These are phyloP conservation scores for Venturia nashicola DNA, from an alignment of 2,329 filamentous ascomycete genomes.

Conservation along the genomic window DNA sequence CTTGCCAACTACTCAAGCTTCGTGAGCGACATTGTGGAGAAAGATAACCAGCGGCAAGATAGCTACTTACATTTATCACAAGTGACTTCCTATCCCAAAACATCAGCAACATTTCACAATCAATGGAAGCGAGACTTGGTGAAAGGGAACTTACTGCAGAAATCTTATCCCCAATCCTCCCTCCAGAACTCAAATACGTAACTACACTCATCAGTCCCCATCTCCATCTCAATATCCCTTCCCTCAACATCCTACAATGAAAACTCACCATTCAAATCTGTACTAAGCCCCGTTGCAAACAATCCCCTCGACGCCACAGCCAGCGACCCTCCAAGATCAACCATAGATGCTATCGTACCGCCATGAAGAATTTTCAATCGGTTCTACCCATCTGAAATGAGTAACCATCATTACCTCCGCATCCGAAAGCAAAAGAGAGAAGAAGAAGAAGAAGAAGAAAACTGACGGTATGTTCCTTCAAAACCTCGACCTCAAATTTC, in stretches of 20 bases:
- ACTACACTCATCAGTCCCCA: constrained; percentile 29
- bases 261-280: constrained; percentile 45
- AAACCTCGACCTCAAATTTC: constrained; percentile 63
- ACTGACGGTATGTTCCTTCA: constrained; percentile 59
- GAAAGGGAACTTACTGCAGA: constrained; percentile 30
- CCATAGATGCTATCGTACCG: constrained; percentile 67
- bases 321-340: constrained; percentile 54
- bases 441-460: too few relatives aligned
- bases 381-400: constrained; percentile 40
- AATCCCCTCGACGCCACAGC: constrained; percentile 54
- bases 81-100: constrained; percentile 36
- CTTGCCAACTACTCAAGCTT: constrained; percentile 55
- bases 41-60: too few relatives aligned
- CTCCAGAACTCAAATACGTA: constrained; percentile 52
- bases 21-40: too few relatives aligned
- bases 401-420: too few relatives aligned
- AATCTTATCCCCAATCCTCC: constrained; percentile 48
- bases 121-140: too few relatives aligned
- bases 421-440: too few relatives aligned
- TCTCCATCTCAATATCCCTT: neutral
- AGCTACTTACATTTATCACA: constrained; percentile 49
- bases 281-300: constrained; percentile 54
- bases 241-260: neutral
- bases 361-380: constrained; percentile 66
- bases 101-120: too few relatives aligned